Evolutionary conservation across 1,284 basidiomycete genomes (phyloP), one percentile per base, ranked within the genome.

Genomic region (Sporisorium exsertum): DNA sequence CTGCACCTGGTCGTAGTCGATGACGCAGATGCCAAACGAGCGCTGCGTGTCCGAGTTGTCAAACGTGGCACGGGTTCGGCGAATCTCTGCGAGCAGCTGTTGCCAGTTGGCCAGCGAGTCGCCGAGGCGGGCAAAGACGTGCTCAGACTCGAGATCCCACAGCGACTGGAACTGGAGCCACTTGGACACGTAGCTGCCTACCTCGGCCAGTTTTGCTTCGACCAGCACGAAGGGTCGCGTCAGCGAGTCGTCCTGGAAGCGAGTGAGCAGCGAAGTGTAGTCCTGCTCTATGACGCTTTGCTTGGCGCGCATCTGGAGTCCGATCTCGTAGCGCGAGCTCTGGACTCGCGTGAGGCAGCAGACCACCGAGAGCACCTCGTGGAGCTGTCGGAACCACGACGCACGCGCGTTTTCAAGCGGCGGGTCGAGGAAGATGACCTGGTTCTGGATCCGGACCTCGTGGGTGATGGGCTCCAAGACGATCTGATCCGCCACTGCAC

Each of bases 111-210:
- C 90, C 22, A 99, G 90, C 12, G 93, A 94, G 85, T 98, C 95
- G 20, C 96, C 97, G 8, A 98, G 91, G 0, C 93, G 92, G 79
- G 91, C 92, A 89, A 97, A 98, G 22, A 99, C 95, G 82, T 93
- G 93, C 89, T 98, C 96, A 16, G 95, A 90, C 86, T 99, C 95
- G 54, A 98, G 91, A 86, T 99, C 97, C 97, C 96, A 99, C 0
- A 99, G 89, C 0, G 95, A 96, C 86, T 99, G 97, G 90, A 99
- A 99, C 84, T 96, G 95, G 0, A 98, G 90, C 96, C 97, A 99
- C 87, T 97, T 97, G 74, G 89, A 92, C 56, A 98, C 94, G 86
- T 99, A 99, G 47, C 92, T 91, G 78, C 90, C 91, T 58, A 99
- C 89, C 72, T 93, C 91, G 66, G 91, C 91, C 9, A 97, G 90